These are phyloP conservation scores for Blepharisma undulans DNA, from an alignment of 169 alveolate genomes.

Conservation along the genomic window DNA sequence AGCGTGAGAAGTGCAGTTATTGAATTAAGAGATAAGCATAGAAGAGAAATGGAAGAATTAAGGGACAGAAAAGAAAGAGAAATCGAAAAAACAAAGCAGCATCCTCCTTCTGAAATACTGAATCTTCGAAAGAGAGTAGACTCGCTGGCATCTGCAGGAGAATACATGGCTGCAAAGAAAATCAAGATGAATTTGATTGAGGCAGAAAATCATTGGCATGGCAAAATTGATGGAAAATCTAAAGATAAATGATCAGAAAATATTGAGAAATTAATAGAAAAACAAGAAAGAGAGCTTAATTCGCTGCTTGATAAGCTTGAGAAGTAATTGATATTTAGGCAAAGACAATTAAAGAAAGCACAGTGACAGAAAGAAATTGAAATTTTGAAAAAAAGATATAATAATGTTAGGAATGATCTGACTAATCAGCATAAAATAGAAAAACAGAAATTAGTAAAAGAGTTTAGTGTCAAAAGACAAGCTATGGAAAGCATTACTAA, in stretches of 20 bases:
- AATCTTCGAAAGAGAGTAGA: slow-evolving; percentile 29
- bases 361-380: slow-evolving; percentile 21
- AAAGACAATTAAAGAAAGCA: background rate
- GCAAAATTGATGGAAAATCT: background rate
- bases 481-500: slow-evolving; percentile 25
- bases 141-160: slow-evolving; percentile 24
- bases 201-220: background rate
- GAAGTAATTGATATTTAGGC: background rate
- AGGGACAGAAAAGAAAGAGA: slow-evolving; percentile 6
- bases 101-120: slow-evolving; percentile 18
- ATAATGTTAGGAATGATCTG: slow-evolving; percentile 17
- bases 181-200: background rate
- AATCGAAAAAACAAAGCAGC: slow-evolving; percentile 9
- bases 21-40: slow-evolving; percentile 25
- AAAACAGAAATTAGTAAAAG: slow-evolving; percentile 9
- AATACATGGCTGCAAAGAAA: slow-evolving; percentile 29
- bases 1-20: background rate
- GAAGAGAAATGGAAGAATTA: slow-evolving; percentile 23
- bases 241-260: slow-evolving; percentile 6
- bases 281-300: slow-evolving; percentile 33
- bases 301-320: background rate
- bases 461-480: slow-evolving; percentile 22
- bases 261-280: slow-evolving; percentile 1
- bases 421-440: slow-evolving; percentile 30
- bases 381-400: slow-evolving; percentile 27